Conservation (phyloP, 2,329 filamentous ascomycete genomes). For the Scortechinia acanthostroma region DNA sequence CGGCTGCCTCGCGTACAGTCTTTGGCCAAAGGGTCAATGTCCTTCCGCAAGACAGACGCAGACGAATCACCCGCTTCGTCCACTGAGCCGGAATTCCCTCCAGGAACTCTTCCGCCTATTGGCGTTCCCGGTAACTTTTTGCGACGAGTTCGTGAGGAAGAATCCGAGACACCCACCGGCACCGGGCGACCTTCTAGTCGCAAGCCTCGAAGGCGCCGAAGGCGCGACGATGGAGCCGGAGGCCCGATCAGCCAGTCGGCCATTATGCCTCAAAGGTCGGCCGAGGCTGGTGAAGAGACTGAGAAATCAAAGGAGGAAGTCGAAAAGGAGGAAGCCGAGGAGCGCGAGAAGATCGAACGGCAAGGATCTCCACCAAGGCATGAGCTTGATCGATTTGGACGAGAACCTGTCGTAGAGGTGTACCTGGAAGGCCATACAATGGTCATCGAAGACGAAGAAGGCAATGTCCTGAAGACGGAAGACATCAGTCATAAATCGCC, state of each 20-base stretch:
- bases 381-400: slow-evolving; percentile 16
- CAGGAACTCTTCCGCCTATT: slow-evolving; percentile 66
- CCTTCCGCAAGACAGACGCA: slow-evolving; percentile 77
- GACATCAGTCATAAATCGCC: slow-evolving; percentile 28
- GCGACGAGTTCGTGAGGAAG: slow-evolving; percentile 73
- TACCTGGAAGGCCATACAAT: slow-evolving; percentile 53
- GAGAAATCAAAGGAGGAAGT: slow-evolving; percentile 6
- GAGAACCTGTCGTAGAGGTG: slow-evolving; percentile 35
- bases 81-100: slow-evolving; percentile 51
- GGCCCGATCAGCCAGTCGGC: slow-evolving; percentile 59
- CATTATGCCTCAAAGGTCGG: slow-evolving; percentile 37
- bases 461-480: slow-evolving; percentile 50
- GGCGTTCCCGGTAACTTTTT: slow-evolving; percentile 72
- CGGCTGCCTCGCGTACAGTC: slow-evolving; percentile 69
- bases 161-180: not conserved
- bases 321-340: slow-evolving; percentile 10
- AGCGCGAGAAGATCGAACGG: slow-evolving; percentile 16
- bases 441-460: slow-evolving; percentile 56
- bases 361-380: slow-evolving; percentile 15
- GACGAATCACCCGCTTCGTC: slow-evolving; percentile 47
- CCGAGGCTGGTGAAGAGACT: slow-evolving; percentile 17
- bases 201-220: slow-evolving; percentile 32
- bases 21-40: slow-evolving; percentile 66
- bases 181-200: slow-evolving; percentile 13
- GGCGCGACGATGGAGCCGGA: slow-evolving; percentile 36